Base-by-base conservation (phyloP, 192 early-diverging fungal genomes). In the Glomus cerebriforme region DNA sequence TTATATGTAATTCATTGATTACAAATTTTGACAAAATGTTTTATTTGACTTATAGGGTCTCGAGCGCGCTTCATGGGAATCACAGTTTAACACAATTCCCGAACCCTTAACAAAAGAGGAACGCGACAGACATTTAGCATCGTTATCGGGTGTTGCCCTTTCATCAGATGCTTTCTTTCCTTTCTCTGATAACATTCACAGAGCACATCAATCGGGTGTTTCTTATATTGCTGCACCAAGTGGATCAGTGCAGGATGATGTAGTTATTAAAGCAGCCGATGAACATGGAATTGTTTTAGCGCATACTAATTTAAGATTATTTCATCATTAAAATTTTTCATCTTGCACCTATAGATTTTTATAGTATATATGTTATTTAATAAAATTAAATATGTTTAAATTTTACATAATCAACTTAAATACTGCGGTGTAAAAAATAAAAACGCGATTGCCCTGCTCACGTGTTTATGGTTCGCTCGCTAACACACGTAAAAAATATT, bases 131-230 rank as follows among this genome's bases (percentile, higher is more conserved):
- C 95, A 95, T 85, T 91, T 94, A 86, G 82, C 85, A 62, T 69
- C 88, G 78, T 85, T 95, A 58, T 83, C 69, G 19, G 94, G 89
- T 74, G 92, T 98, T 26, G 94, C 95, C 12, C 85, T 99, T 22
- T 91, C 93, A 4, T 96, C 95, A n/a, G 98, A 99, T 83, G 98
- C 98, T 32, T 99, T 99, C 91, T 99, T 99, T 94, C 98, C 98
- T 76, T 99, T 99, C 91, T 88, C 93, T 6, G 98, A 99, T 87
- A 98, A 97, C 80, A 87, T 99, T 65, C 92, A 96, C 80, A 87
- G 98, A 63, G 97, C 91, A 32, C 86, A 87, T 45, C 85, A 91
- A 83, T 92, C 92, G 31, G 98, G 98, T 77, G 98, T 96, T 75
- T 85, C 88, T 78, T 95, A 88, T 79, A 88, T 99, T 80, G 97